Evolutionary conservation across 73 alveolate genomes (phyloP), one percentile per base, ranked within the genome.

Genomic region (Uronychia binucleata): DNA sequence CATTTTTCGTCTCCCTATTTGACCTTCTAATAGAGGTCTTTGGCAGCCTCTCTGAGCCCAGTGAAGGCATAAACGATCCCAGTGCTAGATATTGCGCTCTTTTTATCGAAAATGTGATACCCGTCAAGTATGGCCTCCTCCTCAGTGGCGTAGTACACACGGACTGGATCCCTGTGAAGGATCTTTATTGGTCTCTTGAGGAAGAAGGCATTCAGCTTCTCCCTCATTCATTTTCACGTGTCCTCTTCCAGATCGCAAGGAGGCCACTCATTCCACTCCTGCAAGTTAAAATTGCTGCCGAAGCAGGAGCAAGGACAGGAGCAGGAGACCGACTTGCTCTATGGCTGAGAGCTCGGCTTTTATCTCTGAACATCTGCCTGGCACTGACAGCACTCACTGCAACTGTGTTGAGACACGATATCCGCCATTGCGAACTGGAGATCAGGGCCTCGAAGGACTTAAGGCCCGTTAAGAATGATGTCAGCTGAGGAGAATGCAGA

Each of bases 21-120:
- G 1, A 82, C 59, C 46, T 75, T 78, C 57, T 81, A 25, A 75
- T 81, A 85, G 1, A 90, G 77, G 34, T 90, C 83, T 77, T 90
- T 90, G 29, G 95, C 95, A 90, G 84, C 95, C 1, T 91, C 95
- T 74, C 95, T 59, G 0, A 90, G 34, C 27, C 95, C 92, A 26
- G 91, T 79, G 59, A 90, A 90, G 8, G 95, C 91, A 74, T 85
- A 85, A 19, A 90, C 88, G 0, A 85, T 85, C 19, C 95, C 95
- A 1, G 85, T 78, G 29, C 83, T 90, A n/a, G 88, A 31, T 27
- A 86, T 89, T 25, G 58, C 81, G 28, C 31, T 26, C 57, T 79
- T 60, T 27, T 77, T 30, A 57, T 80, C 89, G 32, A 28, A 79
- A 32, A 74, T 82, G 14, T 29, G 29, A 76, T 85, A 90, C 33